These are phyloP conservation scores for Dalbergia cochinchinensis DNA, from an alignment of 306 rosid genomes.

Conservation along the genomic window DNA sequence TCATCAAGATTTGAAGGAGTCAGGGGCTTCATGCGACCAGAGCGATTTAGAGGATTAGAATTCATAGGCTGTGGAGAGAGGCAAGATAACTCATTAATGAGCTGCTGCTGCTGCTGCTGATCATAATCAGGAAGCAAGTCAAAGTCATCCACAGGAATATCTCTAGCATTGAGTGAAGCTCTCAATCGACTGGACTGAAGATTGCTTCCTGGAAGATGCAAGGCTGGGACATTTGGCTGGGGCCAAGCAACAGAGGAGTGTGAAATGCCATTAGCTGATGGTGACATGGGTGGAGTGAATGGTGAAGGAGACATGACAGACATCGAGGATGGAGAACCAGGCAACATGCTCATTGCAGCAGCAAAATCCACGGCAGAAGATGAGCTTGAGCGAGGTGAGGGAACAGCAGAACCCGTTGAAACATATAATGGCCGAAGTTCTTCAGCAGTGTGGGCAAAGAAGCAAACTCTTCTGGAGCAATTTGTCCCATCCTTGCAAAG, in stretches of 20 bases:
- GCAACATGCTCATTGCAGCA: slow-evolving; percentile 89
- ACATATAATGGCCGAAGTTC: slow-evolving; percentile 91
- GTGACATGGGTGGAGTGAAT: slow-evolving; percentile 92
- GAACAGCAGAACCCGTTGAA: slow-evolving; percentile 94
- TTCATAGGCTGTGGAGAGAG: slow-evolving; percentile 71
- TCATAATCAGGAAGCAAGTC: slow-evolving; percentile 78
- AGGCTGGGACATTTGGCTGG: slow-evolving; percentile 89
- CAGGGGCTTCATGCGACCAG: slow-evolving; percentile 78
- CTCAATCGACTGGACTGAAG: slow-evolving; percentile 90
- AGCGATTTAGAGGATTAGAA: slow-evolving; percentile 71
- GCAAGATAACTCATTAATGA: slow-evolving; percentile 71
- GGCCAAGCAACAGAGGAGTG: slow-evolving; percentile 81
- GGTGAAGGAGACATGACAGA: slow-evolving; percentile 89
- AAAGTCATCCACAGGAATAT: slow-evolving; percentile 71
- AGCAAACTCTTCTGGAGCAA: slow-evolving; percentile 92
- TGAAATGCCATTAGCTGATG: slow-evolving; percentile 84
- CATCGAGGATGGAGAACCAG: slow-evolving; percentile 89
- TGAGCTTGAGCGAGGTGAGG: slow-evolving; percentile 84
- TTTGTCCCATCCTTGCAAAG: slow-evolving; percentile 88
- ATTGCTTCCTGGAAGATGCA: slow-evolving; percentile 92
- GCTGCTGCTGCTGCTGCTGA: slow-evolving; percentile 89
- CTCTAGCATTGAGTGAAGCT: slow-evolving; percentile 87
- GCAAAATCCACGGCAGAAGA: slow-evolving; percentile 92
- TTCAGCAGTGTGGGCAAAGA: slow-evolving; percentile 88
- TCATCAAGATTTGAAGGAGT: slow-evolving; percentile 92